Base-by-base conservation (phyloP, 2,329 filamentous ascomycete species). In the Triangularia setosa region DNA sequence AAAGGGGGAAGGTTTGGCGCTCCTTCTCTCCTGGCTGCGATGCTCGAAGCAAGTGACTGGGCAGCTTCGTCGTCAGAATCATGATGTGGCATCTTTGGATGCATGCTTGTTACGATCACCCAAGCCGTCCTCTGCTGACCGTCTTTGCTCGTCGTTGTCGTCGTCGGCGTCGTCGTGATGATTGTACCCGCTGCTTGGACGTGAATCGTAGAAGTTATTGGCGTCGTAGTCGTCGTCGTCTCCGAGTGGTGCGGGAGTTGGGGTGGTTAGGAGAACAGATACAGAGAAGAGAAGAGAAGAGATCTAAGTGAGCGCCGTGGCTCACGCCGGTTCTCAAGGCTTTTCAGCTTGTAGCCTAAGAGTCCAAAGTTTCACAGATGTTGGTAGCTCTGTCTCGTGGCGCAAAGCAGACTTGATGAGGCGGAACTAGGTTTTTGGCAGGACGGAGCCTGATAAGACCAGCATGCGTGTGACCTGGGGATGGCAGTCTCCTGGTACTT, bases 1-100 rank as follows among this genome's bases (percentile, higher is more conserved):
- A 44, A n/a, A 1, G 35, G n/a, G 3, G 35, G 35, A 6, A 44
- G 35, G n/a, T 44, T 44, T 3, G 35, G 35, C 73, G 89, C 89
- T 73, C 87, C 8, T 5, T 58, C 85, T 76, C 90, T 86, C 72
- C 90, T 85, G 75, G 88, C 83, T 70, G 88, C 86, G 75, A 93
- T 87, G 79, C 89, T 90, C 74, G 68, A 52, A 25, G 64, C 16
- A 40, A 65, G 24, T 28, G 35, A 21, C 58, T 16, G 59, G 24
- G 40, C 24, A 14, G 27, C 28, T 18, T 27, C 21, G 44, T 21
- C 59, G 28, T 56, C 54, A 40, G 58, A 44, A 48, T 53, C 55
- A n/a, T 35, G 24, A 25, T 48, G 21, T 24, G 28, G 25, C 14
- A 25, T 12, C 28, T 25, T 24, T 24, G 6, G 52, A 21, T 52